These are phyloP conservation scores for Tritrichomonas musculus DNA, from an alignment of 208 protist genomes.

Conservation along the genomic window DNA sequence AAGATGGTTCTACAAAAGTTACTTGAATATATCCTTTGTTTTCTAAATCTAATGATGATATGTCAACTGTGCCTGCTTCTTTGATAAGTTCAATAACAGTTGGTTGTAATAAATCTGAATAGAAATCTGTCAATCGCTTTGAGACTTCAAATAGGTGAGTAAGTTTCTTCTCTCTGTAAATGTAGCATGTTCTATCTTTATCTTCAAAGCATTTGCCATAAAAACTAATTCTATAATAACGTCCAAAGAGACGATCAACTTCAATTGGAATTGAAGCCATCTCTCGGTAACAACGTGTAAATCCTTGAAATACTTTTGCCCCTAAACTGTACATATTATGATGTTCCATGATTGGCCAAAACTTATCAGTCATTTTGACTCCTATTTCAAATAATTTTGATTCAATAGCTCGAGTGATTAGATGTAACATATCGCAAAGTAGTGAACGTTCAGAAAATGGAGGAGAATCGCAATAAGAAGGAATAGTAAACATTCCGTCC, in stretches of 20 bases:
- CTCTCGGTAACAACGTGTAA: not conserved
- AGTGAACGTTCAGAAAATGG: not conserved
- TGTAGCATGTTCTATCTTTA: not conserved
- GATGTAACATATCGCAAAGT: not conserved
- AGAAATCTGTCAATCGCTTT: not conserved
- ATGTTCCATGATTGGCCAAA: not conserved
- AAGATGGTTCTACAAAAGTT: not conserved
- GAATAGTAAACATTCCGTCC: too few species aligned
- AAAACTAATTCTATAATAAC: not conserved
- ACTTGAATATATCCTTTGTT: not conserved
- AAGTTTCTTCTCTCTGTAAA: not conserved
- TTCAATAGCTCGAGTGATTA: not conserved
- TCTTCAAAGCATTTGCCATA: not conserved
- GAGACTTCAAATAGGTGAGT: not conserved
- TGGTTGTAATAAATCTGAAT: not conserved
- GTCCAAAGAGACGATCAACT: not conserved
- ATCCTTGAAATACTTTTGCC: not conserved
- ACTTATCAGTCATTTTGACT: not conserved
- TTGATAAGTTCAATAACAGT: not conserved
- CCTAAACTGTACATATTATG: too few species aligned
- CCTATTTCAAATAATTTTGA: not conserved
- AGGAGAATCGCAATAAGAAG: not conserved
- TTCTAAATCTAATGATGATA: not conserved
- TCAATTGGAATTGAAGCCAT: not conserved
- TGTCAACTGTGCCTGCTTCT: not conserved